phyloP scores from a whole-genome alignment of 139 green algal genomes.

The Tetradesmus lagerheimii region DNA sequence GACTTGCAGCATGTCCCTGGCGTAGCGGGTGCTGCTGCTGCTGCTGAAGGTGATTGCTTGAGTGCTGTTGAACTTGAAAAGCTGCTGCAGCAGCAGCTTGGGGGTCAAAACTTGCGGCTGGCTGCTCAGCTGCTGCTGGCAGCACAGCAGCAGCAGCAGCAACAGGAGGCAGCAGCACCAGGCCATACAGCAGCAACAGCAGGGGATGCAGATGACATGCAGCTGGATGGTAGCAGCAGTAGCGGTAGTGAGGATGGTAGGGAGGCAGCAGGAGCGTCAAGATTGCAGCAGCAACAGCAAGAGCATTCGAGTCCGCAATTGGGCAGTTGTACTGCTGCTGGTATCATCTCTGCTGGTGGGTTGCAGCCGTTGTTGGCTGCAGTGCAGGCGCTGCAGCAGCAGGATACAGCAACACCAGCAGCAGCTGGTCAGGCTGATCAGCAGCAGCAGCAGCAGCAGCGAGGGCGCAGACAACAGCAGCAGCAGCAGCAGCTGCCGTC shows the following conservation, averaged over 20 bases:
- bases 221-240: neutral
- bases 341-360: neutral
- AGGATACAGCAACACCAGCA: neutral
- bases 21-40: neutral
- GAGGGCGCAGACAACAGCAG: neutral
- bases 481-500: neutral
- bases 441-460: slow-evolving; percentile 9
- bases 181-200: neutral
- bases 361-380: neutral
- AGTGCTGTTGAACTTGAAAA: neutral
- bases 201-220: neutral
- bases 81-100: slow-evolving; percentile 29
- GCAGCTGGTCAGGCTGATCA: neutral
- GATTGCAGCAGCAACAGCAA: neutral
- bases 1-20: neutral
- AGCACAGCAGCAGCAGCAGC: neutral
- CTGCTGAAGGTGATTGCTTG: neutral
- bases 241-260: too few species aligned
- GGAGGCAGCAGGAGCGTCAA: neutral
- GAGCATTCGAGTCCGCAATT: neutral
- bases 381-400: neutral
- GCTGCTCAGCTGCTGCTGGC: slow-evolving; percentile 9
- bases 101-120: neutral
- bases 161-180: neutral
- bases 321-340: neutral